Evolutionary conservation across 305 asterid species (phyloP).

Genomic region (Caryopteris hybrid): DNA sequence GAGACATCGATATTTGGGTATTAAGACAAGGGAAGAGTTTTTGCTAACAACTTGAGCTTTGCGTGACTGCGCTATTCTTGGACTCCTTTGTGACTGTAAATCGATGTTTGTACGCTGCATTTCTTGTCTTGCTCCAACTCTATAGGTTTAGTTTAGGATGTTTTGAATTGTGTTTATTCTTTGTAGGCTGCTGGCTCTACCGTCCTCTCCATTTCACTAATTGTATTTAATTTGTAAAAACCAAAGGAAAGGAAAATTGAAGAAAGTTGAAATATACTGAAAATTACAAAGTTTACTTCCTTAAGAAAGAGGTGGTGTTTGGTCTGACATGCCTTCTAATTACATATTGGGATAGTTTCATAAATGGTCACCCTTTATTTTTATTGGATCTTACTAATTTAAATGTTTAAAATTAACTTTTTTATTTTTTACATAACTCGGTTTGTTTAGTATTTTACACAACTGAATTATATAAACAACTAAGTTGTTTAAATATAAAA

Average conservation of each 20-base stretch:
- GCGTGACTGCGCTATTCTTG: not conserved
- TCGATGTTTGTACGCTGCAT: constrained; percentile 4
- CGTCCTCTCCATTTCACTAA: constrained; percentile 10
- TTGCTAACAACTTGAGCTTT: constrained; percentile 12
- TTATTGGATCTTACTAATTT: no score
- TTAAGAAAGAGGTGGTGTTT: no score
- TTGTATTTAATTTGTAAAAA: constrained; percentile 21
- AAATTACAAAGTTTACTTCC: not conserved
- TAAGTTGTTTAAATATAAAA: no score
- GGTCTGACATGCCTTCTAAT: no score
- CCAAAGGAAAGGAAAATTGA: constrained; percentile 12
- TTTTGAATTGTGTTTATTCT: constrained; percentile 18
- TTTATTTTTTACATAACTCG: no score
- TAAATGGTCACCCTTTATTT: no score
- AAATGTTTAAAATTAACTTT: no score
- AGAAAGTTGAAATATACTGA: constrained; percentile 10
- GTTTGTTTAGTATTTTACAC: no score
- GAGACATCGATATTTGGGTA: constrained; percentile 19
- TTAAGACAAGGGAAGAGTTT: constrained; percentile 3
- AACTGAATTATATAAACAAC: no score
- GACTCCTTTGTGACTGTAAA: constrained; percentile 14
- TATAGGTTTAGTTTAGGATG: constrained; percentile 16
- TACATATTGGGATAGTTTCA: no score
- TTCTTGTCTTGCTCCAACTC: not conserved
- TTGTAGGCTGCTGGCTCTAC: constrained; percentile 9